Evolutionary conservation across 2,329 filamentous ascomycete species (phyloP).

Genomic region (Alternaria gaisen): DNA sequence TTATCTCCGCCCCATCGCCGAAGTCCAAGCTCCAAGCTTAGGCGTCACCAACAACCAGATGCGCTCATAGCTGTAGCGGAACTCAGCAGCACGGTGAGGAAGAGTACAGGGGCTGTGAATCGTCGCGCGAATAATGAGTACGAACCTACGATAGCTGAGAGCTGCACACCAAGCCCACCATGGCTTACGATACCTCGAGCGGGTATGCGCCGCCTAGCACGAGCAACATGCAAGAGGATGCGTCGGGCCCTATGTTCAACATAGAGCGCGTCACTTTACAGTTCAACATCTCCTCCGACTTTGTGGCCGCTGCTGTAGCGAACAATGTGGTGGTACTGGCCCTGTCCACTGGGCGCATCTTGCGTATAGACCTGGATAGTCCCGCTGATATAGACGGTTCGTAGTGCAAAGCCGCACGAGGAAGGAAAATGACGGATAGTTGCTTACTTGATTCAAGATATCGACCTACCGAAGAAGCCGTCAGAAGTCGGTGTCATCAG

Average conservation of each 20-base stretch:
- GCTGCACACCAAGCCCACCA: constrained; percentile 46
- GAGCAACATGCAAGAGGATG: constrained; percentile 67
- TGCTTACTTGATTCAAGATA: constrained; percentile 67
- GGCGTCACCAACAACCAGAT: constrained; percentile 10
- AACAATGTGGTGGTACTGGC: constrained; percentile 97
- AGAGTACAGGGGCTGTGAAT: constrained; percentile 19
- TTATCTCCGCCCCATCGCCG: constrained; percentile 16
- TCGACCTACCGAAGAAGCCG: constrained; percentile 93
- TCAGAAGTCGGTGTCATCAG: constrained; percentile 91
- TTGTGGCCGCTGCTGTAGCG: constrained; percentile 94
- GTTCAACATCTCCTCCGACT: constrained; percentile 93
- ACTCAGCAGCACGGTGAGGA: constrained; percentile 1
- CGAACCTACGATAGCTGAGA: constrained; percentile 21
- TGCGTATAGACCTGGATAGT: constrained; percentile 92
- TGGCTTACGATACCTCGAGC: constrained; percentile 76
- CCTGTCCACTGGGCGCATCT: constrained; percentile 87
- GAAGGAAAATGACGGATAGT: not conserved
- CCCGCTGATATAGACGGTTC: constrained; percentile 87
- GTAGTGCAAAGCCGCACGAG: constrained; percentile 19
- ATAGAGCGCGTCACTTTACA: constrained; percentile 91
- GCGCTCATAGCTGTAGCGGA: constrained; percentile 13
- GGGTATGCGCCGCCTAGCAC: constrained; percentile 76
- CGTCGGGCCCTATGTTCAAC: constrained; percentile 86
- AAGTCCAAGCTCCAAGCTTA: constrained; percentile 18
- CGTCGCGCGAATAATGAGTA: constrained; percentile 22